These are phyloP conservation scores for Cercospora zeina DNA, from an alignment of 2,329 filamentous ascomycete species.

Conservation along the genomic window DNA sequence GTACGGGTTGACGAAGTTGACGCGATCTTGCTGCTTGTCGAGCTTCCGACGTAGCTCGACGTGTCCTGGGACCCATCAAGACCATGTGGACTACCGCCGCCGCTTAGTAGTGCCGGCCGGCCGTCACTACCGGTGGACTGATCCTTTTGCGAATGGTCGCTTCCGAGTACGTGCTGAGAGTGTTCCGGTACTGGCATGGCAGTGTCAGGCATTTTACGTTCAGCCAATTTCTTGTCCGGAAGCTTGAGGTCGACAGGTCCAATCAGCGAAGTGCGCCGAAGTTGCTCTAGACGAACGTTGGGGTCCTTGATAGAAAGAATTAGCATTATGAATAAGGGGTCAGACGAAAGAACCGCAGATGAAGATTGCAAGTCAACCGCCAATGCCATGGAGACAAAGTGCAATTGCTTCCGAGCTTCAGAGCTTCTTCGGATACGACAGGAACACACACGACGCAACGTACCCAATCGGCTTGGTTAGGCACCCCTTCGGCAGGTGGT, in stretches of 20 bases:
- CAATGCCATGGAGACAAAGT: neutral
- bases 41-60: constrained; percentile 8
- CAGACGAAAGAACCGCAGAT: neutral
- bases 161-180: constrained; percentile 21
- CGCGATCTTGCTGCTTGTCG: constrained; percentile 4
- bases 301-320: constrained; percentile 46
- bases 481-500: constrained; percentile 78
- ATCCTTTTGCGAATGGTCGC: constrained; percentile 1
- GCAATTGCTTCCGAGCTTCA: constrained; percentile 7
- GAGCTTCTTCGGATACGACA: constrained; percentile 16
- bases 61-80: constrained; percentile 11
- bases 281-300: constrained; percentile 48
- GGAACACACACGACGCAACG: constrained; percentile 56
- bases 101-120: constrained; percentile 16
- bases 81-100: constrained; percentile 21
- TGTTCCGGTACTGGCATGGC: constrained; percentile 33
- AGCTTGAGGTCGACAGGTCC: constrained; percentile 36
- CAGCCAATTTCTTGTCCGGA: constrained; percentile 33
- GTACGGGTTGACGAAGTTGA: constrained; percentile 1
- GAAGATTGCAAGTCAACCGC: neutral
- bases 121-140: neutral
- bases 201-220: constrained; percentile 39
- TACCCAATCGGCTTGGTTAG: constrained; percentile 91
- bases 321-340: constrained; percentile 19
- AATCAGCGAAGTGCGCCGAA: constrained; percentile 49